A percentile compares a stretch with the other conserved stretches of the same genome.
phyloP scores from a whole-genome alignment of 805 yeast species.

The Barnettozyma vustinii region DNA sequence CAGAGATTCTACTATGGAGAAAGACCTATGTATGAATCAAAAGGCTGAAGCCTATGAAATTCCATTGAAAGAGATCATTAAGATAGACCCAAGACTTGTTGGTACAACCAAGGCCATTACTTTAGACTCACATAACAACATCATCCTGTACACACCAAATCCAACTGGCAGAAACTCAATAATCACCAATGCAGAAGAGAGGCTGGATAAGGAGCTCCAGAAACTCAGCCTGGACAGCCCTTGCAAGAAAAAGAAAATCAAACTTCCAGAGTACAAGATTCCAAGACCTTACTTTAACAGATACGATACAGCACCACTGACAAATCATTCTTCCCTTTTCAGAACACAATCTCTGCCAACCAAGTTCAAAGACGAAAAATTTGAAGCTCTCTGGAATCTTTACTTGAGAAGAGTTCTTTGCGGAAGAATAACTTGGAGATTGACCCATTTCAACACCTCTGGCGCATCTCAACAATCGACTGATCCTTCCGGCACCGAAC shows the following conservation, averaged over 20 bases:
- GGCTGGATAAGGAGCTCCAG: slow-evolving; percentile 17
- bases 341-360: slow-evolving; percentile 23
- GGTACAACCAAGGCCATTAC: slow-evolving; percentile 16
- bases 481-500: not conserved
- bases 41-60: slow-evolving; percentile 12
- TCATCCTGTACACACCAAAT: slow-evolving; percentile 22
- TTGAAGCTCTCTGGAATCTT: slow-evolving; percentile 28
- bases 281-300: slow-evolving; percentile 13
- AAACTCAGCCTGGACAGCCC: slow-evolving; percentile 17
- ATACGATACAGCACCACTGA: slow-evolving; percentile 14
- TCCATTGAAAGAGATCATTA: slow-evolving; percentile 8
- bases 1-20: slow-evolving; percentile 20
- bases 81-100: slow-evolving; percentile 12
- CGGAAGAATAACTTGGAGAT: slow-evolving; percentile 29
- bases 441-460: slow-evolving; percentile 15
- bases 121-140: slow-evolving; percentile 24
- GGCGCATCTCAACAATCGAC: not conserved
- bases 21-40: slow-evolving; percentile 20
- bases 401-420: slow-evolving; percentile 29
- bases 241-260: not conserved
- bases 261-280: slow-evolving; percentile 11
- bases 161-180: slow-evolving; percentile 20
- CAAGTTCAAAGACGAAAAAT: slow-evolving; percentile 8
- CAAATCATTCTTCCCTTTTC: slow-evolving; percentile 3
- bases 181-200: slow-evolving; percentile 19